A percentile compares a stretch with the other conserved stretches of the same genome.
These are phyloP conservation scores for Caryopteris hybrid DNA, from an alignment of 305 asterid genomes.

Conservation along the genomic window DNA sequence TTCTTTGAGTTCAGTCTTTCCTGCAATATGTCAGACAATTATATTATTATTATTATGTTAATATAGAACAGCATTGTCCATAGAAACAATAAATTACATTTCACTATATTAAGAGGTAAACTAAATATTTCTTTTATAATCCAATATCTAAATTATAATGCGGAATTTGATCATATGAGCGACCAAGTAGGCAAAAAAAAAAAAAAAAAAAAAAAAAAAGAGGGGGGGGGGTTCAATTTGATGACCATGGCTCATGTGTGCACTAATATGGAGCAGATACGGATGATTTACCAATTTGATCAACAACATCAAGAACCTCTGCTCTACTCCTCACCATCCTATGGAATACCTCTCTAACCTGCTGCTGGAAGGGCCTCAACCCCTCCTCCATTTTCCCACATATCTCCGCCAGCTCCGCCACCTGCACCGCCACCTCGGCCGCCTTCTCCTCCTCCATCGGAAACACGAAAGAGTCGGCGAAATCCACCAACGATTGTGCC, in stretches of 20 bases:
- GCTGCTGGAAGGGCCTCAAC: constrained; percentile 60
- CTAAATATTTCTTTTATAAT: no score
- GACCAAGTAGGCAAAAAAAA: no score
- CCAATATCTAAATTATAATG: no score
- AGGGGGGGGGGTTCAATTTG: no score
- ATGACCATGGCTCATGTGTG: no score
- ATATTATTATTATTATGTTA: no score
- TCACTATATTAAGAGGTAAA: no score
- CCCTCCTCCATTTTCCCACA: constrained; percentile 82
- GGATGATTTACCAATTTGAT: constrained; percentile 61
- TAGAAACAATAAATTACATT: no score
- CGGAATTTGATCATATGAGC: no score
- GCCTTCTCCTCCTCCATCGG: constrained; percentile 76
- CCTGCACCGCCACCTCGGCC: constrained; percentile 45
- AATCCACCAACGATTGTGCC: constrained; percentile 53
- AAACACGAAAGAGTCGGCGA: constrained; percentile 51
- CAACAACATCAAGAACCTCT: constrained; percentile 75
- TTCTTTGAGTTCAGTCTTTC: no score
- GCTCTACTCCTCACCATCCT: constrained; percentile 89
- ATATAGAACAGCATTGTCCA: no score
- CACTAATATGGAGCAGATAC: constrained; percentile 57
- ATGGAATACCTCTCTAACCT: constrained; percentile 79
- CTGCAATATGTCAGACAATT: no score
- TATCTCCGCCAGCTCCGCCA: constrained; percentile 64
- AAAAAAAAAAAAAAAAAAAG: not conserved